phyloP scores from a whole-genome alignment of 441 rosid genomes.

The Flueggea neowawraea region DNA sequence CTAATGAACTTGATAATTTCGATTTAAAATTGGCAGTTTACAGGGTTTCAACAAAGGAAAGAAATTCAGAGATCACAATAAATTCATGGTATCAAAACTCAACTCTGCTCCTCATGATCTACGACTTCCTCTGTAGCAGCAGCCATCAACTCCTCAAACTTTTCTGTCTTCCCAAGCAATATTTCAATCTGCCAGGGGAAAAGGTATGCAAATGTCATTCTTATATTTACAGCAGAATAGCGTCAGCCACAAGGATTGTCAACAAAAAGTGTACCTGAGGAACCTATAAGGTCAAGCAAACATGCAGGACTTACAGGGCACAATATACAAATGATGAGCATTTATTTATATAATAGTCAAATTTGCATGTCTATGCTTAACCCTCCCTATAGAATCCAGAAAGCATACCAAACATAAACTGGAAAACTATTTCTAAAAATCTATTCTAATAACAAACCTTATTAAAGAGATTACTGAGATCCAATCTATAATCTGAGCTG shows the following conservation, averaged over 20 bases:
- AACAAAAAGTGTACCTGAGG: too few relatives aligned
- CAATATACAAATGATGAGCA: not conserved
- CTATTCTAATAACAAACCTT: too few relatives aligned
- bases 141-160: slow-evolving; percentile 76
- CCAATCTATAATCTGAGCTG: too few relatives aligned
- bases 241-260: too few relatives aligned
- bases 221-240: too few relatives aligned
- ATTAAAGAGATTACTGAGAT: too few relatives aligned
- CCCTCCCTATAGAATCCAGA: too few relatives aligned
- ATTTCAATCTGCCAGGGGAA: slow-evolving; percentile 49
- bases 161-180: slow-evolving; percentile 52
- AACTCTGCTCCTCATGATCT: slow-evolving; percentile 45
- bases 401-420: too few relatives aligned
- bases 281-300: too few relatives aligned
- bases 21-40: slow-evolving; percentile 2
- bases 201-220: too few relatives aligned
- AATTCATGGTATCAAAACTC: slow-evolving; percentile 15
- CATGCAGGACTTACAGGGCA: not conserved
- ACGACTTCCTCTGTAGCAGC: slow-evolving; percentile 50
- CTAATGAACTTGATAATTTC: slow-evolving; percentile 11
- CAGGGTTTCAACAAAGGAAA: slow-evolving; percentile 11
- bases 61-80: slow-evolving; percentile 1
- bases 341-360: not conserved
- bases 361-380: too few relatives aligned
- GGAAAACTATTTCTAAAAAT: too few relatives aligned